phyloP scores from a whole-genome alignment of 2,329 filamentous ascomycete genomes.

The Stagonosporopsis chrysanthemi region DNA sequence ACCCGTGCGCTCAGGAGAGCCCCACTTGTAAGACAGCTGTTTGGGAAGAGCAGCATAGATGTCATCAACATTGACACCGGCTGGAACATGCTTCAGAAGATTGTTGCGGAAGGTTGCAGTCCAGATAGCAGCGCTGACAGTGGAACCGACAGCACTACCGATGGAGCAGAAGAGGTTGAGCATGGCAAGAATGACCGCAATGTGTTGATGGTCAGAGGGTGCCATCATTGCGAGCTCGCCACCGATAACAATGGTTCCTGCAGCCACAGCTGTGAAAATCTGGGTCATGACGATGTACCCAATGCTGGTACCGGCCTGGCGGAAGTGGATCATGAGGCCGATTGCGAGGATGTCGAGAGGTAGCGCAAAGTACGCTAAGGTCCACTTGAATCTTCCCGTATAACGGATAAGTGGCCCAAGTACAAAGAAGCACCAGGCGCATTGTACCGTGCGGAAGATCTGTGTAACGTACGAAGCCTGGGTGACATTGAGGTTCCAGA shows the following conservation, averaged over 20 bases:
- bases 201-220: conserved; percentile 27
- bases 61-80: conserved; percentile 33
- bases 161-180: conserved; percentile 67
- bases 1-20: conserved; percentile 55
- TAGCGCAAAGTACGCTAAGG: conserved; percentile 23
- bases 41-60: conserved; percentile 61
- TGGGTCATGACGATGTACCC: conserved; percentile 44
- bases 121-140: conserved; percentile 70
- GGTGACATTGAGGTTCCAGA: conserved; percentile 39
- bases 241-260: conserved; percentile 33
- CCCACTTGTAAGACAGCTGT: conserved; percentile 62
- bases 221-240: conserved; percentile 32
- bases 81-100: conserved; percentile 56
- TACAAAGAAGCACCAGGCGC: conserved; percentile 28
- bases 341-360: conserved; percentile 32
- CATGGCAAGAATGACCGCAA: conserved; percentile 47
- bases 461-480: conserved; percentile 45
- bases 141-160: conserved; percentile 51
- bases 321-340: conserved; percentile 40
- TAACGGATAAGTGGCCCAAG: conserved; percentile 27
- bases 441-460: conserved; percentile 44
- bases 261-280: conserved; percentile 34
- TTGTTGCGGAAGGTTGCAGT: conserved; percentile 62
- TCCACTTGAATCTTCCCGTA: conserved; percentile 31
- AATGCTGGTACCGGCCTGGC: conserved; percentile 30